Percentiles rank a stretch among this genome's conserved stretches.
phyloP scores from a whole-genome alignment of 257 asterid species.

The Parsonsia alboflavescens region DNA sequence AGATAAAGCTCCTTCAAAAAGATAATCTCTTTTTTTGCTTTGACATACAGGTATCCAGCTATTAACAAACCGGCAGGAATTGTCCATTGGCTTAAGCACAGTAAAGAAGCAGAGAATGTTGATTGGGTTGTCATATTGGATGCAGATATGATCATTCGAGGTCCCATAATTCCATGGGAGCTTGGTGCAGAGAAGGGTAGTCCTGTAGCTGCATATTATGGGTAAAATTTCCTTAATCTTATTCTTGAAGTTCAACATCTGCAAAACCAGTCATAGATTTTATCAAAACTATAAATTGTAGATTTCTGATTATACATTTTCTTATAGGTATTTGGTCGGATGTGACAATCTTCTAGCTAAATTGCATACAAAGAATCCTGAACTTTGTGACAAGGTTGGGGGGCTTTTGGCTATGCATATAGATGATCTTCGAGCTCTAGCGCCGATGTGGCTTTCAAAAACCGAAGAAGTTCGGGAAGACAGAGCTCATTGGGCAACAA shows the following conservation, averaged over 20 bases:
- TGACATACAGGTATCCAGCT: conserved; percentile 76
- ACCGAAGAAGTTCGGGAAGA: conserved; percentile 85
- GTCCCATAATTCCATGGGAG: conserved; percentile 97
- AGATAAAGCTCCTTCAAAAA: neutral
- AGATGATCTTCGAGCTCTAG: conserved; percentile 91
- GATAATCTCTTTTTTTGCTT: neutral
- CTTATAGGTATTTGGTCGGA: conserved; percentile 78
- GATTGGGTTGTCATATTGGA: conserved; percentile 97
- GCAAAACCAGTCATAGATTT: neutral
- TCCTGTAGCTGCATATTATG: conserved; percentile 92
- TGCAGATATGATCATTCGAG: conserved; percentile 93
- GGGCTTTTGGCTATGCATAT: conserved; percentile 97
- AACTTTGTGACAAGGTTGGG: conserved; percentile 89
- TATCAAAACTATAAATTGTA: neutral
- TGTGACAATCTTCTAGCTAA: conserved; percentile 84
- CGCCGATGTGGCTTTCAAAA: conserved; percentile 88
- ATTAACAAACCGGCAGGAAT: conserved; percentile 98
- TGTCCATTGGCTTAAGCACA: conserved; percentile 84
- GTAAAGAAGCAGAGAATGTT: conserved; percentile 85
- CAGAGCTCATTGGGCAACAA: conserved; percentile 82
- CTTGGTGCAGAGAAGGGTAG: conserved; percentile 95
- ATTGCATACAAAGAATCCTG: conserved; percentile 86
- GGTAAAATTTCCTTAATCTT: conserved; percentile 42
- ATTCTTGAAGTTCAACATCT: neutral
- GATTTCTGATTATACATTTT: conserved; percentile 3